Evolutionary conservation across 2,329 filamentous ascomycete genomes (phyloP), one percentile per base, ranked within the genome.

Genomic region (Clonostachys byssicola): DNA sequence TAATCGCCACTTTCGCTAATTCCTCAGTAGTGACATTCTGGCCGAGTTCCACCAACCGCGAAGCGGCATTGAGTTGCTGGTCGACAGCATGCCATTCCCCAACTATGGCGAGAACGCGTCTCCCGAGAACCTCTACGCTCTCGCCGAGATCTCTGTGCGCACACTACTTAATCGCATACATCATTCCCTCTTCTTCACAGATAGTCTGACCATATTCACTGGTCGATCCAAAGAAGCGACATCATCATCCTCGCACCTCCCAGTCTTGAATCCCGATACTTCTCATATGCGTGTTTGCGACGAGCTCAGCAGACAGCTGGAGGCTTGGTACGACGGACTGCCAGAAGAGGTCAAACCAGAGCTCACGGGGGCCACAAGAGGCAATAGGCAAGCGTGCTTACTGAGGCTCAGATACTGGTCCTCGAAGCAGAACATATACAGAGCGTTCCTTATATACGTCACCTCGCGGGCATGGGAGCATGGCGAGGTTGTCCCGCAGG

Each of bases 111-210:
- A 54, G 6, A 44, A 34, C 20, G 46, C 49, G 13, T 48, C 48
- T 13, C 44, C 47, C 12, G 52, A 56, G 20, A 47, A 52, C 34
- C 49, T 56, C 8, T 52, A 46, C 16, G 51, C 50, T 5, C 45
- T 59, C 14, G 53, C 54, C 12, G 47, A 56, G 20, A 54, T 55
- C 43, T 56, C 56, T 3, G 50, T 49, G 7, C 52, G 56, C 5
- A 50, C 49, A 18, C 53, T 59, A 13, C 51, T 59, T 14, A 58
- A 59, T 20, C 52, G 56, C 6, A 57, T 59, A 17, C 56, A 59
- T 42, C 55, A 58, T 35, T 46, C 51, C 17, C 47, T 57, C 34
- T 57, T 53, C 49, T 49, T 55, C 42, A 52, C 52, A 1, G 54
- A 53, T 17, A 54, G 48, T 14, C 52, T 52, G 7, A 46, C 47